These are phyloP conservation scores for Geranomyces variabilis DNA, from an alignment of 192 early-diverging fungal genomes.

Conservation along the genomic window DNA sequence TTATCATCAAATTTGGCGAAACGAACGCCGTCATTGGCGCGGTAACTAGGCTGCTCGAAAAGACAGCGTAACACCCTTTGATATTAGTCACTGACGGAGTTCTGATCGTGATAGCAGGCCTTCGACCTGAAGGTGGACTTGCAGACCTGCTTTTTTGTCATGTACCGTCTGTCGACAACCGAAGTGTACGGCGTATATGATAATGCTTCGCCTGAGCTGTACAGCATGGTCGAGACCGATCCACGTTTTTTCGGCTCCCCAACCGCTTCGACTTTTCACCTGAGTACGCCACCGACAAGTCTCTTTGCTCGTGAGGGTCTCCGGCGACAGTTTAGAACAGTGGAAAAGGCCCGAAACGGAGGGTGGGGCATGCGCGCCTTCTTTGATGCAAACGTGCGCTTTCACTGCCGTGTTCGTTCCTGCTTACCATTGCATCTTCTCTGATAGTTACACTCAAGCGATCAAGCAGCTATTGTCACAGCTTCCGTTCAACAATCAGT, in stretches of 20 bases:
- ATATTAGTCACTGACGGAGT: not conserved
- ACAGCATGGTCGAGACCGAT: slow-evolving; percentile 54
- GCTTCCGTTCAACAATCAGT: slow-evolving; percentile 68
- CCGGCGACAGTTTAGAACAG: slow-evolving; percentile 54
- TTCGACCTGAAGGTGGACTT: not conserved
- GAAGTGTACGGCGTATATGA: slow-evolving; percentile 68
- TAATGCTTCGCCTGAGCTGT: slow-evolving; percentile 64
- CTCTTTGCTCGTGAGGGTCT: slow-evolving; percentile 58
- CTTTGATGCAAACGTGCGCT: not conserved
- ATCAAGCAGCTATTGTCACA: slow-evolving; percentile 60
- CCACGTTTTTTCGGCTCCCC: slow-evolving; percentile 50
- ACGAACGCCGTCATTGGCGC: slow-evolving; percentile 54
- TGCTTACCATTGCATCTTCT: too few relatives aligned
- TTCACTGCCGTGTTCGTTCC: too few relatives aligned
- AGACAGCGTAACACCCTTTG: not conserved
- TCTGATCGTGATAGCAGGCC: not conserved
- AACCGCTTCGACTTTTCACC: slow-evolving; percentile 12
- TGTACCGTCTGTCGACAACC: slow-evolving; percentile 61
- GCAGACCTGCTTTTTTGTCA: slow-evolving; percentile 63
- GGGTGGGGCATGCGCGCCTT: slow-evolving; percentile 65
- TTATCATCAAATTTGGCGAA: slow-evolving; percentile 73
- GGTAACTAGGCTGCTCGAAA: slow-evolving; percentile 37
- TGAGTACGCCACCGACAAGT: slow-evolving; percentile 58
- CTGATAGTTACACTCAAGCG: slow-evolving; percentile 59
- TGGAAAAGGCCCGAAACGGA: slow-evolving; percentile 72